Conservation (phyloP, 2,329 filamentous ascomycete genomes). For the Albifimbria verrucaria region DNA sequence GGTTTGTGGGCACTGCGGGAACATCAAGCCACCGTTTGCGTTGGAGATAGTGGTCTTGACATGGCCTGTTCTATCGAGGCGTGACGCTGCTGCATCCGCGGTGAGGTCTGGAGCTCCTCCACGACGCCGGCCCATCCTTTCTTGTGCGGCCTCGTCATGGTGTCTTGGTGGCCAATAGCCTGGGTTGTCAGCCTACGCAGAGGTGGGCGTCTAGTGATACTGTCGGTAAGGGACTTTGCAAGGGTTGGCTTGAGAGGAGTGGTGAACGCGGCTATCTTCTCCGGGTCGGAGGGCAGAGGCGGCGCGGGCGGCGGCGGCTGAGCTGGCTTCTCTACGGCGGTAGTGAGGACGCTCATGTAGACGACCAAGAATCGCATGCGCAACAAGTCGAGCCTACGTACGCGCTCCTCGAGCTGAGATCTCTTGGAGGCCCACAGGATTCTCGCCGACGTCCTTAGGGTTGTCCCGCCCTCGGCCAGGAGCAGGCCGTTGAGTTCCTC, state of each 20-base stretch:
- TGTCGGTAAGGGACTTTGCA: conserved; percentile 40
- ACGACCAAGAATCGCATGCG: conserved; percentile 63
- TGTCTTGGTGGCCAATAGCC: conserved; percentile 50
- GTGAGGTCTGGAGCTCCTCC: conserved; percentile 58
- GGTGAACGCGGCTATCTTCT: conserved; percentile 28
- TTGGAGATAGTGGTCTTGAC: conserved; percentile 25
- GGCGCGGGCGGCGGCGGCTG: conserved; percentile 24
- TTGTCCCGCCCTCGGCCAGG: conserved; percentile 38
- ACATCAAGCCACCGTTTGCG: conserved; percentile 24
- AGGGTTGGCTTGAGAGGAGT: conserved; percentile 30
- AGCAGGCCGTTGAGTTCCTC: conserved; percentile 55
- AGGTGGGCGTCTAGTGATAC: conserved; percentile 43
- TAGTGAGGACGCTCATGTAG: conserved; percentile 57
- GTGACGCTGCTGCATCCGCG: conserved; percentile 58
- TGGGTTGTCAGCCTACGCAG: conserved; percentile 52
- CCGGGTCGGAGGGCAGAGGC: conserved; percentile 25
- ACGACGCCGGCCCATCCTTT: conserved; percentile 62
- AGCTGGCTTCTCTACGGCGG: conserved; percentile 29
- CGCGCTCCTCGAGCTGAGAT: conserved; percentile 51
- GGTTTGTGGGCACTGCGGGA: neutral
- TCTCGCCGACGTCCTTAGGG: conserved; percentile 45
- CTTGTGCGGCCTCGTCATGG: conserved; percentile 43
- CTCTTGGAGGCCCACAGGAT: conserved; percentile 58
- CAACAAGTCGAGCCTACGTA: conserved; percentile 57
- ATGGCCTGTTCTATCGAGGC: conserved; percentile 60